Evolutionary conservation across 441 rosid genomes (phyloP), one percentile per base, ranked within the genome.

Genomic region (Corymbia calophylla): DNA sequence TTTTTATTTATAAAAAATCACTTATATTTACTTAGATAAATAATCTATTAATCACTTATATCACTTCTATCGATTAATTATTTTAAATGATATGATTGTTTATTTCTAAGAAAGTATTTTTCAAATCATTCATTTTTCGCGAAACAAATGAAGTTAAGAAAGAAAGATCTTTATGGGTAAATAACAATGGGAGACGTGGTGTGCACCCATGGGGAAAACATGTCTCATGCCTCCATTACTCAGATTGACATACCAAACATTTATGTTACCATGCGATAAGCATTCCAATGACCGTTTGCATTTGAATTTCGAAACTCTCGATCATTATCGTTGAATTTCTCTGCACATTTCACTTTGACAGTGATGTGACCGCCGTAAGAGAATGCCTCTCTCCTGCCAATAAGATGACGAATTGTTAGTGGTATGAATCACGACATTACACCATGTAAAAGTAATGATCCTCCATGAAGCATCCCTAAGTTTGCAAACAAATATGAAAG

Each of bases 111-210:
- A 60, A 62, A 62, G 29, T 62, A 29, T 5, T 62, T 29, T 62
- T 12, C 1, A 29, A 62, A 6, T 29, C 5, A 6, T 29, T 13
- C 1, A 13, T 62, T 29, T 29, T 62, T 3, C 0, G 0, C 2
- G 1, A 29, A 62, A 62, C 9, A 62, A 62, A 62, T 1, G 0
- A 0, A 62, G 16, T 14, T n/a, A n/a, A 14, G 10, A n/a, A 64
- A 7, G 8, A 3, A 0, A 0, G 1, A 19, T 64, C 9, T 64
- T 15, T n/a, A 15, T 14, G 3, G 19, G 70, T 3, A 5, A 64
- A 64, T 3, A 64, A 64, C 35, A 64, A 27, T 27, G 31, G 66
- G 29, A 60, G 11, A n/a, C 35, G 7, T 2, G 15, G 1, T 17
- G 2, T n/a, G 70, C 3, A 0, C 19, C 8, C 35, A 7, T n/a